phyloP scores from a whole-genome alignment of 257 asterid species.

The Solanum raphanifolium region DNA sequence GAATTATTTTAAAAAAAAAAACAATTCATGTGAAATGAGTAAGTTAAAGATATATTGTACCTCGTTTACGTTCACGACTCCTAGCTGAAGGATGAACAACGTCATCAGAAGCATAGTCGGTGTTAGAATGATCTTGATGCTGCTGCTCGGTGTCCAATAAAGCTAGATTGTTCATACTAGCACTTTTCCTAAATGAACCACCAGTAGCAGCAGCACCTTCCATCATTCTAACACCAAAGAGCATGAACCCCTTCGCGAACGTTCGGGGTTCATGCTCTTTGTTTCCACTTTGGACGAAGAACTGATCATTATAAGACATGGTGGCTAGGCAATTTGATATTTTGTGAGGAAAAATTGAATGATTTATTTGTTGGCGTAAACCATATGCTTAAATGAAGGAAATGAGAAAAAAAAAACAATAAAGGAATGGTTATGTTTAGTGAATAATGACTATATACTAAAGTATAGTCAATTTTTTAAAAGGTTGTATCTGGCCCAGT shows the following conservation, averaged over 20 bases:
- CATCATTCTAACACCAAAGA: slow-evolving; percentile 83
- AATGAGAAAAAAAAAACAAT: neutral
- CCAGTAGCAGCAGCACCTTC: slow-evolving; percentile 52
- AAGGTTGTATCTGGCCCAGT: neutral
- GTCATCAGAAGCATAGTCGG: slow-evolving; percentile 90
- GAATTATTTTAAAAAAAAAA: neutral
- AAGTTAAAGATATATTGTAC: slow-evolving; percentile 9
- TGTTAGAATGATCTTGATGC: slow-evolving; percentile 40
- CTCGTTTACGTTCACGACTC: slow-evolving; percentile 75
- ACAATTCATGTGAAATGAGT: neutral
- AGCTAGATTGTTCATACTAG: slow-evolving; percentile 80
- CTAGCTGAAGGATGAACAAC: slow-evolving; percentile 89
- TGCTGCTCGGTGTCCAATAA: slow-evolving; percentile 27
- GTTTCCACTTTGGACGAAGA: slow-evolving; percentile 9
- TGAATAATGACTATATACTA: neutral
- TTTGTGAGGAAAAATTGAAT: neutral
- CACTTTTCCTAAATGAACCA: slow-evolving; percentile 63
- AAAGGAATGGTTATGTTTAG: neutral
- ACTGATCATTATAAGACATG: slow-evolving; percentile 12
- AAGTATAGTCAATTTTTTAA: neutral
- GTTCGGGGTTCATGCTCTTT: neutral
- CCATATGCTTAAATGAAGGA: neutral
- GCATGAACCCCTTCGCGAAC: slow-evolving; percentile 54
- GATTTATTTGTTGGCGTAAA: neutral
- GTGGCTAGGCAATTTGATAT: neutral